A percentile compares a stretch with the other conserved stretches of the same genome.
Evolutionary conservation across 306 rosid genomes (phyloP).

Genomic region (Prunus persica): Prunus_persica_NCBIv2 NC_034015.1:15717001-15717500

Average conservation of each 20-base stretch:
- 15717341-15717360: conserved; percentile 53
- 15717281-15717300: conserved; percentile 43
- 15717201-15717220: conserved; percentile 38
- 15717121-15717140: conserved; percentile 46
- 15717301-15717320: conserved; percentile 47
- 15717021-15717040: background rate
- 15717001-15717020: background rate
- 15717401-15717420: conserved; percentile 34
- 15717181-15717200: conserved; percentile 70
- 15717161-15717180: conserved; percentile 63
- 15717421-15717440: background rate
- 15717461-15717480: no score
- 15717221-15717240: conserved; percentile 46
- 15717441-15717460: background rate
- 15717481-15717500: no score
- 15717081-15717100: conserved; percentile 49
- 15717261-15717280: conserved; percentile 39
- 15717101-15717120: conserved; percentile 60
- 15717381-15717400: conserved; percentile 72
- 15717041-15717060: conserved; percentile 30
- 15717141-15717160: conserved; percentile 65
- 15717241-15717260: conserved; percentile 40
- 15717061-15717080: conserved; percentile 47
- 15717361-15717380: conserved; percentile 78
- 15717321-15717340: conserved; percentile 51